Base-by-base conservation (phyloP, 345 rosid genomes). In the Populus simonii region DNA sequence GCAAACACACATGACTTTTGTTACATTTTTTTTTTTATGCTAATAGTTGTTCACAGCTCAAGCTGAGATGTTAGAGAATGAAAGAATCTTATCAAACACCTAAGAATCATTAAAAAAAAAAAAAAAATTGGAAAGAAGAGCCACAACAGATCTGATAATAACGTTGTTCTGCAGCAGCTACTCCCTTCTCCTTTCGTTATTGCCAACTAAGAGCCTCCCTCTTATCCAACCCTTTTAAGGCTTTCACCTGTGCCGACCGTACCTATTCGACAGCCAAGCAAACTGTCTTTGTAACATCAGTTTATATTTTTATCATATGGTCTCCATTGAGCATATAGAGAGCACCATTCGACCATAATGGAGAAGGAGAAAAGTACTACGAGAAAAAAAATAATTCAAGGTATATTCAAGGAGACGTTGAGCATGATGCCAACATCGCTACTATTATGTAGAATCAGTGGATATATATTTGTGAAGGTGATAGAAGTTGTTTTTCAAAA, bases 221-320 rank as follows among this genome's bases (percentile, higher is more conserved):
- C 72, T 82, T 67, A 72, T 29, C 86, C 83, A 76, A 70, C 75
- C 74, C 62, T 83, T 68, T 83, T 83, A 45, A 85, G 61, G 84
- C 84, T 68, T 53, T 80, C 86, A 68, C 82, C 80, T 36, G 61
- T 73, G 53, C 85, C 86, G 68, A 43, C 81, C 82, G 85, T 61
- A 75, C 90, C 88, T 80, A 88, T 81, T 89, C 89, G 82, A 90
- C 92, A 82, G 90, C 88, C 92, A 89, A 85, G 77, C 91, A 90
- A 82, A 88, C 92, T 89, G 90, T 86, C 83, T 76, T 65, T 84
- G 85, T 80, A 80, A 77, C 74, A 89, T 86, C 89, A 90, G 94
- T 80, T 84, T 66, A 71, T 33, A 62, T 77, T 69, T 77, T 69
- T 70, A 71, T 39, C 8, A 20, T 31, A 13, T n/a, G 62, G 27